These are phyloP conservation scores for Endotrypanum monterogeii DNA, from an alignment of 208 protist genomes.

Conservation along the genomic window DNA sequence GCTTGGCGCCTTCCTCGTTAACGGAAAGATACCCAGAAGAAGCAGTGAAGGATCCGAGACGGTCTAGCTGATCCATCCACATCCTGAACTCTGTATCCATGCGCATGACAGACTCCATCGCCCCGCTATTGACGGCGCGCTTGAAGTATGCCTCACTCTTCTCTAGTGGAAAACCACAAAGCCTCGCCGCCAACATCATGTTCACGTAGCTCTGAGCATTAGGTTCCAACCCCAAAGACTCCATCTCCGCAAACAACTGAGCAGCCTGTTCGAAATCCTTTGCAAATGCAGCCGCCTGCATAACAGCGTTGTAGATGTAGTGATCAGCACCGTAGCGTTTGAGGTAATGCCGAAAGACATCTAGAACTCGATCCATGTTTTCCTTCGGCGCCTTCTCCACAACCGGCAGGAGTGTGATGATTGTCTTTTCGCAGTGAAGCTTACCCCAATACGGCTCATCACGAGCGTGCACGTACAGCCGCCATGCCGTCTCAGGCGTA, in stretches of 20 bases:
- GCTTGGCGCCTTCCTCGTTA: constrained; percentile 80
- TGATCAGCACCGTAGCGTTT: constrained; percentile 89
- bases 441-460: constrained; percentile 80
- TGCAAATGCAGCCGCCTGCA: constrained; percentile 88
- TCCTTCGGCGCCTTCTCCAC: constrained; percentile 69
- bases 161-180: constrained; percentile 57
- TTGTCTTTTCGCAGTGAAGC: constrained; percentile 83
- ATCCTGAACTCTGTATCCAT: constrained; percentile 91
- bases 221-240: constrained; percentile 64
- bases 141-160: constrained; percentile 75
- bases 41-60: constrained; percentile 86
- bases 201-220: constrained; percentile 92
- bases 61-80: constrained; percentile 92
- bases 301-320: constrained; percentile 92
- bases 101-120: constrained; percentile 73
- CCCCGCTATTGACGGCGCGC: constrained; percentile 60
- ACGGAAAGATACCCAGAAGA: constrained; percentile 69
- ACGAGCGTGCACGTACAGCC: constrained; percentile 61
- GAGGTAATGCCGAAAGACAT: constrained; percentile 86
- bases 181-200: constrained; percentile 87
- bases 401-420: constrained; percentile 79
- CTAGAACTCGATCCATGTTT: constrained; percentile 72
- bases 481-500: constrained; percentile 79
- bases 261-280: constrained; percentile 72
- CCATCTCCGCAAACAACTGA: constrained; percentile 77